Evolutionary conservation across 139 green algal genomes (phyloP), one percentile per base, ranked within the genome.

Genomic region (Desmodesmus armatus): DNA sequence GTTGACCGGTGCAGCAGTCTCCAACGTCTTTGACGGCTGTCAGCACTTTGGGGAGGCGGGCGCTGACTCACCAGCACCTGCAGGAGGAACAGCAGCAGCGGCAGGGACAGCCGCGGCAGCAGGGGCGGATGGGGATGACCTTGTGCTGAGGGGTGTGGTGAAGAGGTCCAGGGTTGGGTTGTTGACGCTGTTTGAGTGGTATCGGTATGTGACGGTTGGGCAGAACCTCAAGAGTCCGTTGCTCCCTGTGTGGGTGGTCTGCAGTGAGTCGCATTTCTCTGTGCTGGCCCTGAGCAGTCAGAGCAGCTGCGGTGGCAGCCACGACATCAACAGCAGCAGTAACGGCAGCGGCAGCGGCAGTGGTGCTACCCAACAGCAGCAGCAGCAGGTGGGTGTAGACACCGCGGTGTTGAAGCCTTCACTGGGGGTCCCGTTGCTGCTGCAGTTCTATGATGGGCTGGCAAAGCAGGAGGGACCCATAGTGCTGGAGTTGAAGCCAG

Each of bases 241-340:
- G n/a, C 49, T 91, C 41, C 91, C 93, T 21, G 77, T 95, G 35
- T 96, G 93, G 93, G 92, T 96, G 40, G 90, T 96, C 3, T 94
- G 92, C 89, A 89, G 82, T 44, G 93, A 96, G 86, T 90, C 75
- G n/a, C 93, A 96, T 89, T 96, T 95, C 88, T 94, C 92, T 19
- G 84, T 91, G 1, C 83, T 96, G 17, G 95, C 94, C 40, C 55
- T 83, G 3, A 78, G 27, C 67, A 75, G 33, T 35, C 29, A 21
- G 15, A 58, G 40, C 25, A 58, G 43, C 41, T 35, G 13, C 25
- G 27, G 9, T 29, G 27, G 60, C 27, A 31, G 60, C n/a, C 9
- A 55, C 13, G 39, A 39, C 69, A 15, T 35, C 69, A 55, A 35
- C 25, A 63, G 35, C 25, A 5, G 74, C 23, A 23, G 55, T 21